phyloP scores from a whole-genome alignment of 495 filamentous ascomycete genomes.

The Pyrenopolyporus hunteri region DNA sequence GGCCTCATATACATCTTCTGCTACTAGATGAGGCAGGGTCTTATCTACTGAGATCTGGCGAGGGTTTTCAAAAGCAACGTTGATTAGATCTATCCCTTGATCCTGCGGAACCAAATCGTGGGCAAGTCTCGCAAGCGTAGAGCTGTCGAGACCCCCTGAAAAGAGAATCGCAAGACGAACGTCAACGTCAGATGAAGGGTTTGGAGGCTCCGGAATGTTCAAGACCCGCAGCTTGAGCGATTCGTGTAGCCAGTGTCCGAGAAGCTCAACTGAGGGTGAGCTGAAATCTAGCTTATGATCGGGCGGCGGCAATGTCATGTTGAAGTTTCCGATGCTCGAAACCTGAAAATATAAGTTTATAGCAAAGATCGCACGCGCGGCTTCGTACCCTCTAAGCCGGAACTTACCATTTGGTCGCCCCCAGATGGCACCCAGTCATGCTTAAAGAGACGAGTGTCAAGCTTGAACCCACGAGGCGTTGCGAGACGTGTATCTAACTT shows the following conservation, averaged over 20 bases:
- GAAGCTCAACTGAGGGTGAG: constrained; percentile 60
- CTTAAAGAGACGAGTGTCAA: constrained; percentile 20
- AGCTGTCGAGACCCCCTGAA: constrained; percentile 94
- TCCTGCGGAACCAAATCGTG: constrained; percentile 74
- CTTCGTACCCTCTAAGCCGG: constrained; percentile 5
- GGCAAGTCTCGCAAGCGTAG: constrained; percentile 79
- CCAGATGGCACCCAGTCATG: constrained; percentile 28
- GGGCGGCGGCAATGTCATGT: constrained; percentile 53
- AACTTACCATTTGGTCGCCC: constrained; percentile 41
- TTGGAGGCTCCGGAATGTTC: constrained; percentile 67
- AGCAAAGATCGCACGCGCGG: constrained; percentile 35
- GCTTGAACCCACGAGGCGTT: constrained; percentile 41
- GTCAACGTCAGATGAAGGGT: constrained; percentile 38
- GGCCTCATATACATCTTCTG: constrained; percentile 65
- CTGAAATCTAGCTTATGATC: constrained; percentile 49
- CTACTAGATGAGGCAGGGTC: constrained; percentile 10
- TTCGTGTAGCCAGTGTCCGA: constrained; percentile 64
- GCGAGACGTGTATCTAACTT: constrained; percentile 55
- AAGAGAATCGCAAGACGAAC: constrained; percentile 82
- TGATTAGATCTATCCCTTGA: constrained; percentile 83
- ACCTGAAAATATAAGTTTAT: constrained; percentile 57
- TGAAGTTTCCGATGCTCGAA: constrained; percentile 66
- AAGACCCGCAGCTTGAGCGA: constrained; percentile 70
- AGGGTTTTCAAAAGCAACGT: constrained; percentile 96
- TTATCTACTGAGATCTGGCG: constrained; percentile 51